Percentiles rank a stretch among this genome's conserved stretches.
Conservation (phyloP, 768 basidiomycete genomes). For the Tylopilus sp. region DNA sequence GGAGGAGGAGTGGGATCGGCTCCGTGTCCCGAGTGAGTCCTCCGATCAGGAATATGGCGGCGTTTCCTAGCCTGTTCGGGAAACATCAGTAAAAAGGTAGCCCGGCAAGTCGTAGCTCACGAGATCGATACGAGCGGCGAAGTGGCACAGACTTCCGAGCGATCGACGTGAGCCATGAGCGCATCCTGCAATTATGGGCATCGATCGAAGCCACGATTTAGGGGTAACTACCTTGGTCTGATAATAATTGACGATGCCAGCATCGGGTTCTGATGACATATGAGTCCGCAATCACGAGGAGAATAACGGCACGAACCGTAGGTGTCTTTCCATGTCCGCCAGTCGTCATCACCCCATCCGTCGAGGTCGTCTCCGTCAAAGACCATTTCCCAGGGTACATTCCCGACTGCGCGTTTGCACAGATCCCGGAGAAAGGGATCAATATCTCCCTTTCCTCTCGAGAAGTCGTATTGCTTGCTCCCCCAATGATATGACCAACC, state of each 20-base stretch:
- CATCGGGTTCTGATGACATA: slow-evolving; percentile 72
- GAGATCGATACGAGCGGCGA: slow-evolving; percentile 93
- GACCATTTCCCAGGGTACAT: slow-evolving; percentile 69
- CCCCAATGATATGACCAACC: slow-evolving; percentile 98
- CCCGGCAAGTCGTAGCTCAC: slow-evolving; percentile 43
- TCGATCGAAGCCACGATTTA: neutral
- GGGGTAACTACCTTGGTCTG: slow-evolving; percentile 55
- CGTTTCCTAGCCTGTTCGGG: slow-evolving; percentile 73
- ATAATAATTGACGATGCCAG: slow-evolving; percentile 96
- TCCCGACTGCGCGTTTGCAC: slow-evolving; percentile 59
- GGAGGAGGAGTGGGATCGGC: slow-evolving; percentile 79
- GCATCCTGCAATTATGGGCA: slow-evolving; percentile 52
- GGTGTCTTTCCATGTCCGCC: slow-evolving; percentile 69
- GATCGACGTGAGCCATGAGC: slow-evolving; percentile 97
- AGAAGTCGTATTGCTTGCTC: slow-evolving; percentile 91
- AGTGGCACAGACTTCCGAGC: slow-evolving; percentile 89
- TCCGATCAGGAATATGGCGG: slow-evolving; percentile 88
- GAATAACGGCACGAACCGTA: slow-evolving; percentile 56
- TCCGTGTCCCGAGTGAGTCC: slow-evolving; percentile 70
- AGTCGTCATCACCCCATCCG: slow-evolving; percentile 58
- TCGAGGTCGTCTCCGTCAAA: slow-evolving; percentile 40
- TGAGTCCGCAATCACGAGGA: neutral
- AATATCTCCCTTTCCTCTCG: slow-evolving; percentile 61
- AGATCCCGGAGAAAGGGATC: slow-evolving; percentile 51
- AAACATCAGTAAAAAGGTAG: neutral